Percentiles rank a stretch among this genome's conserved stretches.
Conservation (phyloP, 176 grass and related monocot genomes). For the Carex parvula region DNA sequence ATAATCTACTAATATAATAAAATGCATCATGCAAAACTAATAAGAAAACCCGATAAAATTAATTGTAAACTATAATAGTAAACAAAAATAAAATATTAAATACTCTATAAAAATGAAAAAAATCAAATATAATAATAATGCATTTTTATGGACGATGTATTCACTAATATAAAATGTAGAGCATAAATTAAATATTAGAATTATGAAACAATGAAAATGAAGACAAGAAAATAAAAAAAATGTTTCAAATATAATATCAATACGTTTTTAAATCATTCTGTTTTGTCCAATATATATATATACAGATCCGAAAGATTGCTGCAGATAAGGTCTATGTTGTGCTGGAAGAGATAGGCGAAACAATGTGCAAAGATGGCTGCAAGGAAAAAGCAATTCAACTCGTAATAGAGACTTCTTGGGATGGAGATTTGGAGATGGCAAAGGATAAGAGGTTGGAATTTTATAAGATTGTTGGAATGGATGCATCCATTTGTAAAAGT, state of each 20-base stretch:
- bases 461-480: conserved; percentile 51
- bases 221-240: no score
- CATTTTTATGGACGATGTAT: background rate
- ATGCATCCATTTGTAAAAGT: conserved; percentile 14
- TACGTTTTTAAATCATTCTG: background rate
- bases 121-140: background rate
- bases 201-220: background rate
- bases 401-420: conserved; percentile 76
- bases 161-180: background rate
- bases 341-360: conserved; percentile 58
- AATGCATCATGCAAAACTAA: background rate
- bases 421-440: conserved; percentile 67
- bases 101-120: no score
- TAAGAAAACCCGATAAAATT: background rate
- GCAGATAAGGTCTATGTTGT: conserved; percentile 93
- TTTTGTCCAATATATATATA: background rate
- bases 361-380: conserved; percentile 35
- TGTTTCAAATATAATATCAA: no score
- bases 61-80: no score
- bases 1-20: background rate
- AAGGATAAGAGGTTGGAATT: conserved; percentile 46
- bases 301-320: conserved; percentile 70
- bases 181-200: background rate
- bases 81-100: background rate
- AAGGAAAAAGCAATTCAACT: conserved; percentile 62